These are phyloP conservation scores for Suillus discolor DNA, from an alignment of 768 basidiomycete genomes.

Conservation along the genomic window DNA sequence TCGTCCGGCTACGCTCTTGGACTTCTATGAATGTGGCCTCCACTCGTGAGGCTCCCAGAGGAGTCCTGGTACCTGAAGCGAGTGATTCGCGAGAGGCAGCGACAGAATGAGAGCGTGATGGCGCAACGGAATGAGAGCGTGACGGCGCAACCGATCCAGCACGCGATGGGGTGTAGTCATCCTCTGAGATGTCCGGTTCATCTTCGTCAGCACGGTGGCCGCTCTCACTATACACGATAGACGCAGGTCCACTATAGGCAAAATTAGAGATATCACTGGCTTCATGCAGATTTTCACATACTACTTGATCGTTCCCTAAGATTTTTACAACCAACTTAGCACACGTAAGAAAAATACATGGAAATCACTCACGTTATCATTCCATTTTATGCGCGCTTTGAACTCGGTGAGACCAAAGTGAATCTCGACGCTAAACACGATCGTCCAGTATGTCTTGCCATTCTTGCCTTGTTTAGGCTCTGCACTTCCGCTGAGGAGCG, in stretches of 20 bases:
- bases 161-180: constrained; percentile 47
- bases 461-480: constrained; percentile 63
- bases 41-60: constrained; percentile 30
- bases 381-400: constrained; percentile 81
- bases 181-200: constrained; percentile 67
- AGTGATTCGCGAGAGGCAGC: constrained; percentile 50
- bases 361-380: constrained; percentile 62
- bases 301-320: constrained; percentile 72
- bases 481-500: constrained; percentile 70
- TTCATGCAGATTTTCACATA: constrained; percentile 37
- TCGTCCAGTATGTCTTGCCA: constrained; percentile 80
- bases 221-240: constrained; percentile 81
- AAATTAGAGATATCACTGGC: constrained; percentile 2
- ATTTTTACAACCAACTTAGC: constrained; percentile 8
- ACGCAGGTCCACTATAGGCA: constrained; percentile 65
- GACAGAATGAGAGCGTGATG: constrained; percentile 47
- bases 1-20: constrained; percentile 28
- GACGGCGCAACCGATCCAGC: constrained; percentile 38
- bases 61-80: constrained; percentile 34
- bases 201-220: constrained; percentile 76
- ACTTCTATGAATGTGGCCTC: constrained; percentile 32
- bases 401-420: constrained; percentile 85
- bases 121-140: constrained; percentile 47
- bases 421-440: constrained; percentile 83
- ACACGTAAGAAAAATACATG: constrained; percentile 1